These are phyloP conservation scores for Wickerhamiella qilinensis DNA, from an alignment of 805 yeast genomes.

Conservation along the genomic window DNA sequence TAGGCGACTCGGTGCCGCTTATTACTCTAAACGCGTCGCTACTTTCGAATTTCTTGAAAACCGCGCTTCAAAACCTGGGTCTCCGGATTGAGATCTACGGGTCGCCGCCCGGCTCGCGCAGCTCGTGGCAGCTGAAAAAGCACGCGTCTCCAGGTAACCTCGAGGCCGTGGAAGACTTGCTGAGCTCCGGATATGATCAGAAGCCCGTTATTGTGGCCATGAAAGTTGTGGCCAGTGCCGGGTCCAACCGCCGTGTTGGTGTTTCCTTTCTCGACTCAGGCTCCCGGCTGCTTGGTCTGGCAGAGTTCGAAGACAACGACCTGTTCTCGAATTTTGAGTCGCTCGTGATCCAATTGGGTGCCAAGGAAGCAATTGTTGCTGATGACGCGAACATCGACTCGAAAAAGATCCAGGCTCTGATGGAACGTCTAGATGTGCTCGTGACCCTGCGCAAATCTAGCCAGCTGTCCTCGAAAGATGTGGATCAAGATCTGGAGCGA, in stretches of 20 bases:
- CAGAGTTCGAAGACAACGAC: conserved; percentile 79
- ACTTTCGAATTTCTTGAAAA: background rate
- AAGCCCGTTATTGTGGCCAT: conserved; percentile 40
- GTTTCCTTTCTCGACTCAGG: conserved; percentile 66
- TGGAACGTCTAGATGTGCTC: conserved; percentile 66
- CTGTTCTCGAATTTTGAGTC: conserved; percentile 76
- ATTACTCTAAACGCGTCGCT: background rate
- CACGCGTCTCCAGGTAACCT: conserved; percentile 86
- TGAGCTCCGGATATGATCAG: conserved; percentile 29
- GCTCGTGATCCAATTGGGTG: conserved; percentile 72
- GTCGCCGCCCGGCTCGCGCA: conserved; percentile 22
- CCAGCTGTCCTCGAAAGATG: conserved; percentile 30
- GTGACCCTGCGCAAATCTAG: conserved; percentile 41
- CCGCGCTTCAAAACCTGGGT: conserved; percentile 33
- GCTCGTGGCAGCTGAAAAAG: conserved; percentile 37
- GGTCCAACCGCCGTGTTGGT: conserved; percentile 44
- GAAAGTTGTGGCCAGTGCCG: conserved; percentile 25
- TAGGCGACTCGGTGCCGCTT: background rate
- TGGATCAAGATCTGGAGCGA: conserved; percentile 64
- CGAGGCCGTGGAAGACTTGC: conserved; percentile 56
- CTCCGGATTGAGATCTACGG: conserved; percentile 70
- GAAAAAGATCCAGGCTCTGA: conserved; percentile 48
- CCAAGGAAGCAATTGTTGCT: conserved; percentile 59
- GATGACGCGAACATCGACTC: conserved; percentile 28
- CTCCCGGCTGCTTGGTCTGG: conserved; percentile 45